These are phyloP conservation scores for Rhynchospora pubera DNA, from an alignment of 176 grass and related monocot genomes.

Conservation along the genomic window DNA sequence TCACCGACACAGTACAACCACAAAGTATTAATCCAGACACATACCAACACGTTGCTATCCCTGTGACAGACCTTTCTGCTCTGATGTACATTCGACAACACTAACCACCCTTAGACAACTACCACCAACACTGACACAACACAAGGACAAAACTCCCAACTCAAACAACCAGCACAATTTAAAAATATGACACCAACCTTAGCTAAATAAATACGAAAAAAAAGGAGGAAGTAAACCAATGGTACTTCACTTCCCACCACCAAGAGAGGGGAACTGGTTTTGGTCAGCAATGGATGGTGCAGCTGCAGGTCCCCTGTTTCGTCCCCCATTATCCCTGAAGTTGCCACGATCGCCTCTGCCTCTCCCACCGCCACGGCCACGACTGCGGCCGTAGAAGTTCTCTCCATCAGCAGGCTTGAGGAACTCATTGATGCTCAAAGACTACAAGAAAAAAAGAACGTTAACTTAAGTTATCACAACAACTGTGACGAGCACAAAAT, in stretches of 20 bases:
- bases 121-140: constrained; percentile 15
- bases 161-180: constrained; percentile 16
- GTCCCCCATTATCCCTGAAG: constrained; percentile 17
- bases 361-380: constrained; percentile 52
- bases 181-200: constrained; percentile 3
- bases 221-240: constrained; percentile 7
- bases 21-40: constrained; percentile 5
- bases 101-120: background rate
- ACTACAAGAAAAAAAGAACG: constrained; percentile 21
- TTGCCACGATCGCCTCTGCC: constrained; percentile 39
- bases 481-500: too few species aligned
- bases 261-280: constrained; percentile 48
- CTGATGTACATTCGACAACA: constrained; percentile 35
- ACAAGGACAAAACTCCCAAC: background rate
- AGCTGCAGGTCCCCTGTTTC: constrained; percentile 16
- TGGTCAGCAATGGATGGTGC: constrained; percentile 48
- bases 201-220: background rate
- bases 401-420: constrained; percentile 63
- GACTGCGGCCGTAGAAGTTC: constrained; percentile 39
- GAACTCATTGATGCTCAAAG: constrained; percentile 75
- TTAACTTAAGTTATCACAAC: too few species aligned
- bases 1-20: background rate
- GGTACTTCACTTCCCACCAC: constrained; percentile 27
- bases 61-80: constrained; percentile 24
- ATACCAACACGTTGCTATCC: background rate